Percentiles rank a stretch among this genome's conserved stretches.
phyloP scores from a whole-genome alignment of 306 rosid genomes.

The Ceratonia siliqua region DNA sequence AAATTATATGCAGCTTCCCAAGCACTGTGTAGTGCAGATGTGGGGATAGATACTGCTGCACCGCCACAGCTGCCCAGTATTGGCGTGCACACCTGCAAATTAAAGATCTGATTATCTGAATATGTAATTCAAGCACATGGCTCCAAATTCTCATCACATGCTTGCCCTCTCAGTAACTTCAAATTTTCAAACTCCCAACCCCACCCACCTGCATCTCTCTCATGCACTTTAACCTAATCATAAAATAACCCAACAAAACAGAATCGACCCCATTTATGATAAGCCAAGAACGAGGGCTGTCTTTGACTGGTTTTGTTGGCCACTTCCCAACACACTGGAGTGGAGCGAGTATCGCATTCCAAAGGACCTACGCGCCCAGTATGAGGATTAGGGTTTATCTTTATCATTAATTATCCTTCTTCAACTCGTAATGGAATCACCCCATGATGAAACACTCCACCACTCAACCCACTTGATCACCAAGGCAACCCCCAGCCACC shows the following conservation, averaged over 20 bases:
- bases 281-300: constrained; percentile 13
- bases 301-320: constrained; percentile 28
- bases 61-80: constrained; percentile 49
- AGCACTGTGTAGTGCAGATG: constrained; percentile 33
- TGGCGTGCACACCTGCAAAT: constrained; percentile 33
- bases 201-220: constrained; percentile 14
- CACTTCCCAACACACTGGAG: constrained; percentile 42
- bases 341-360: constrained; percentile 33
- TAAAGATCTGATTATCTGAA: constrained; percentile 27
- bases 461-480: background rate
- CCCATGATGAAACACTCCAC: too few species aligned
- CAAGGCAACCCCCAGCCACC: constrained; percentile 35
- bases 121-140: constrained; percentile 49
- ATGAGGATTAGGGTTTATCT: constrained; percentile 33
- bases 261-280: constrained; percentile 25
- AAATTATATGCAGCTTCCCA: background rate
- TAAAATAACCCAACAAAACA: background rate
- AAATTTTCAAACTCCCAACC: constrained; percentile 15
- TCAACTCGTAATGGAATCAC: constrained; percentile 23
- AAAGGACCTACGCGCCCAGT: constrained; percentile 26
- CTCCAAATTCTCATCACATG: constrained; percentile 43
- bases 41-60: constrained; percentile 37
- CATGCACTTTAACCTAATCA: background rate
- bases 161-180: too few species aligned
- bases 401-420: too few species aligned